Evolutionary conservation across 1,284 basidiomycete genomes (phyloP), one percentile per base, ranked within the genome.

Genomic region (Leccinum subfulvum): DNA sequence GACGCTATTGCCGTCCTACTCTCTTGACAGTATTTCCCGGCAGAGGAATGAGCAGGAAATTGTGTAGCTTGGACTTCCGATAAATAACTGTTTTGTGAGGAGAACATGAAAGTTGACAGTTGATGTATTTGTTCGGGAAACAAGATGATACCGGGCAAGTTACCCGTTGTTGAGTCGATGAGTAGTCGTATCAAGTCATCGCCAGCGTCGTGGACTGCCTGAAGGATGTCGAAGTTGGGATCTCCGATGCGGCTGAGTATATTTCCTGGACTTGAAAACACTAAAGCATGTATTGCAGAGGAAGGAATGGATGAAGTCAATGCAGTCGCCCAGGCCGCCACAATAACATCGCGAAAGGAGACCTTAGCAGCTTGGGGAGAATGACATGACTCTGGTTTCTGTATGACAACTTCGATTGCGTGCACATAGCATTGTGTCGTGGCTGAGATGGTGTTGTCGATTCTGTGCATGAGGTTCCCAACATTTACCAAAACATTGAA

Each of bases 1-100:
- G 82, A 84, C 58, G 82, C 81, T 37, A 82, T 81, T 64, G 82
- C 81, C 67, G 78, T 77, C 60, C 76, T 78, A 28, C 66, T 69
- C 54, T 74, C 71, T 41, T 67, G 64, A 28, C 65, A 62, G 14
- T 60, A 61, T 62, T 66, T 71, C 10, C 68, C 67, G 23, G 63
- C 65, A 39, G 64, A 62, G 51, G 59, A 56, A 52, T 75, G 69
- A 21, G 69, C n/a, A 0, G 73, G 67, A 4, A 67, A 58, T 11
- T 69, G 65, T 35, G 64, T 65, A 30, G 64, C 62, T 65, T 73
- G 76, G 18, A 81, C 69, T 1, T 74, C 73, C n/a, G 80, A 78
- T 0, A 82, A 65, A 44, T 70, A 64, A 8, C 80, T 78, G 3
- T 67, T 64, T 18, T 75, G 77, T 9, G 74, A 69, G 4, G 75